These are phyloP conservation scores for Aureobasidium uvarum DNA, from an alignment of 2,329 filamentous ascomycete species.

Conservation along the genomic window DNA sequence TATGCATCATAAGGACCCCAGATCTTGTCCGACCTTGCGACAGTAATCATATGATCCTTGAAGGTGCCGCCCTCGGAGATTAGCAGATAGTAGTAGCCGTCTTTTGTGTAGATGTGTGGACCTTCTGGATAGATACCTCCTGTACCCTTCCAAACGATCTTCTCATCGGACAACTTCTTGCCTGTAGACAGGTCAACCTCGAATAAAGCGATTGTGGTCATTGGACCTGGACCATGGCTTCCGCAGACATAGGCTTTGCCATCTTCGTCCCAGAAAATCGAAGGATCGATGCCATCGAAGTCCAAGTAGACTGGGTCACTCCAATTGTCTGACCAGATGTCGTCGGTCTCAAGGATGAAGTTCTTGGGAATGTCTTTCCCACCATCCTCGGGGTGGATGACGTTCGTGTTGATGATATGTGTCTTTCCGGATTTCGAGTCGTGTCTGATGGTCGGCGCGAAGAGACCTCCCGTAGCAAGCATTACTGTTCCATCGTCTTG, in stretches of 20 bases:
- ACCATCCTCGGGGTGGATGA: conserved; percentile 1
- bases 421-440: background rate
- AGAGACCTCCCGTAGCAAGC: conserved; percentile 1
- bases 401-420: conserved; percentile 20
- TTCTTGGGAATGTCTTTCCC: background rate
- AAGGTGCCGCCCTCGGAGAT: conserved; percentile 43
- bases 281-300: conserved; percentile 52
- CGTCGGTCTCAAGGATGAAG: conserved; percentile 1
- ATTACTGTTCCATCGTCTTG: conserved; percentile 12
- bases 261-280: conserved; percentile 57
- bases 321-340: conserved; percentile 40
- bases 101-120: conserved; percentile 42
- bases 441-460: conserved; percentile 18
- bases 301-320: conserved; percentile 51
- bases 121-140: conserved; percentile 40
- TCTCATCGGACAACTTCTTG: conserved; percentile 26
- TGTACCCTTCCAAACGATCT: conserved; percentile 42
- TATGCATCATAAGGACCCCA: conserved; percentile 34
- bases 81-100: conserved; percentile 41
- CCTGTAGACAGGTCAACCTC: conserved; percentile 39
- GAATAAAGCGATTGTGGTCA: conserved; percentile 35
- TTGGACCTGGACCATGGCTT: conserved; percentile 30
- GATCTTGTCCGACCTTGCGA: conserved; percentile 41
- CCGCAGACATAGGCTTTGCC: conserved; percentile 52
- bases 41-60: conserved; percentile 43